Evolutionary conservation across 1,139 yeast species (phyloP), one percentile per base, ranked within the genome.

Genomic region (Suhomyces atakaporum): DNA sequence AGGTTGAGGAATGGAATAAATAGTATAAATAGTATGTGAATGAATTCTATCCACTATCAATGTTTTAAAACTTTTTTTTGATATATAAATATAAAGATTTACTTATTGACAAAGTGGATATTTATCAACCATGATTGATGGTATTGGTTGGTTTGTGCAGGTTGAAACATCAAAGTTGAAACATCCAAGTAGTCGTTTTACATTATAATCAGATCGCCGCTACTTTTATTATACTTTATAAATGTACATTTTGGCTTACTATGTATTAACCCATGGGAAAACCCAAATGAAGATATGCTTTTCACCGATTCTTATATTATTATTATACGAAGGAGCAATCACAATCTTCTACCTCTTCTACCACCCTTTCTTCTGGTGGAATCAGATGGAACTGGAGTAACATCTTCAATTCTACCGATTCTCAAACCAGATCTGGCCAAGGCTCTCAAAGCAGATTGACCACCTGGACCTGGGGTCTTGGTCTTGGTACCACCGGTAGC

Each of bases 401-500:
- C 98, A 75, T 94, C 99, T 82, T 94, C 98, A 62, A 94, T 94
- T 81, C 99, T 90, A 67, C 99, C 99, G 60, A 94, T 92, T 84
- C 96, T 89, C 77, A 94, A 83, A 73, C 99, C 99, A 56, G 97
- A 89, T 84, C 99, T 90, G 66, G 99, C 99, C 68, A 94, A 81
- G 66, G 99, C 99, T 81, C 98, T 90, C 70, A 94, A 81, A 74
- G 99, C 99, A 54, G 97, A 86, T 81, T 92, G 98, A 79, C 97
- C 98, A 87, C 99, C 99, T 78, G 99, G 99, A 79, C 99, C 99
- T 75, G 98, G 99, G 73, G 99, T 90, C 88, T 94, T 94, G 77
- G 98, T 87, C 73, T 87, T 89, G 62, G 98, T 94, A 84, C 99
- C 99, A 83, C 99, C 99, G 60, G 97, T 90, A 70, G 97, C 99